These are phyloP conservation scores for Casuarina cunninghamiana DNA, from an alignment of 306 rosid species.

Conservation along the genomic window DNA sequence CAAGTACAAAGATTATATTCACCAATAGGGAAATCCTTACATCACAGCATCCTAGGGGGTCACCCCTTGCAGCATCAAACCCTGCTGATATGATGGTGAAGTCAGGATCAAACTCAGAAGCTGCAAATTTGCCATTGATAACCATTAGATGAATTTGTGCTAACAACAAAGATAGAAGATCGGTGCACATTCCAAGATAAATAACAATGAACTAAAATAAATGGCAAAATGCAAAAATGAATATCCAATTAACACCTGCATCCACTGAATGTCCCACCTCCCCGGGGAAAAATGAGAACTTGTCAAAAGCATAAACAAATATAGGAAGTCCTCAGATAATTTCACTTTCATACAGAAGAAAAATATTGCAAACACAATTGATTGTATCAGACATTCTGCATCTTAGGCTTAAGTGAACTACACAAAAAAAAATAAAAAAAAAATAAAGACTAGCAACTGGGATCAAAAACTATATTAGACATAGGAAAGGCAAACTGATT, in stretches of 20 bases:
- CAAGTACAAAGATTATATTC: constrained; percentile 1
- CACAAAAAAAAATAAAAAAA: background rate
- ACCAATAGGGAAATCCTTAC: constrained; percentile 44
- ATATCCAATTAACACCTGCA: background rate
- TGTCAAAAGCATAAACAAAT: background rate
- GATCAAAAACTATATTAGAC: background rate
- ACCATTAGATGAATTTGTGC: constrained; percentile 12
- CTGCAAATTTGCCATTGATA: constrained; percentile 50
- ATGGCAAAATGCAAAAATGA: constrained; percentile 1
- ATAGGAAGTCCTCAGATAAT: background rate
- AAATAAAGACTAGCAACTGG: background rate
- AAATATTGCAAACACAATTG: background rate
- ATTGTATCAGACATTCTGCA: background rate
- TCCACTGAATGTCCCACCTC: background rate
- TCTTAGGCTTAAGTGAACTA: background rate
- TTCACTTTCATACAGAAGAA: background rate
- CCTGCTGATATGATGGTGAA: constrained; percentile 96
- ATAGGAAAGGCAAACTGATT: background rate
- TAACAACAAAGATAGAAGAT: constrained; percentile 14
- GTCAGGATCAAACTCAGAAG: constrained; percentile 86
- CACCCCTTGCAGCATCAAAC: constrained; percentile 99
- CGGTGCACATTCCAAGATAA: constrained; percentile 7
- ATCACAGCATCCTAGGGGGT: constrained; percentile 95
- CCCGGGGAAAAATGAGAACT: background rate
- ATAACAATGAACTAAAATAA: background rate